These are phyloP conservation scores for Aspergillus sclerotialis DNA, from an alignment of 2,329 filamentous ascomycete species.

Conservation along the genomic window DNA sequence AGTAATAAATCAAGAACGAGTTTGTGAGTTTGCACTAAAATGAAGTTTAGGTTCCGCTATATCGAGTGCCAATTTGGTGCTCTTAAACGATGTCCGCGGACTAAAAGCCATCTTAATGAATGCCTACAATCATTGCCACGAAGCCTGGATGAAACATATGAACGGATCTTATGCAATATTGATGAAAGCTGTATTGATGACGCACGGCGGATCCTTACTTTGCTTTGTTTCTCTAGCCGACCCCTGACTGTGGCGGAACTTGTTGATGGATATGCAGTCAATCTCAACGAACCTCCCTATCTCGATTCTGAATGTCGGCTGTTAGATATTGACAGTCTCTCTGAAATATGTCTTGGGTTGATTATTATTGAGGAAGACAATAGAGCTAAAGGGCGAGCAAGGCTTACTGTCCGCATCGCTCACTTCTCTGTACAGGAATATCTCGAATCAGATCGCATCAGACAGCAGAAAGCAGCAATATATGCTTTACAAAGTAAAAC, in stretches of 20 bases:
- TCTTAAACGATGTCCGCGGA: not conserved
- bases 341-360: constrained; percentile 11
- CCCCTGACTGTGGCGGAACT: constrained; percentile 10
- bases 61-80: not conserved
- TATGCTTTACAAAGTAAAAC: constrained; percentile 1
- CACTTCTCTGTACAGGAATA: constrained; percentile 20
- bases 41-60: not conserved
- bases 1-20: not conserved
- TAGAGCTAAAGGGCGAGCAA: not conserved
- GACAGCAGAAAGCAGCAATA: not conserved
- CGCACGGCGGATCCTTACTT: constrained; percentile 10
- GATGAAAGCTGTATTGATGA: constrained; percentile 5
- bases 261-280: constrained; percentile 3
- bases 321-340: not conserved
- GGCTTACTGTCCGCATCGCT: constrained; percentile 6
- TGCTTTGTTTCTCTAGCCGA: constrained; percentile 11
- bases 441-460: constrained; percentile 7
- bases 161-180: constrained; percentile 11
- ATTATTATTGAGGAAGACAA: constrained; percentile 3
- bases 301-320: not conserved
- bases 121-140: not conserved
- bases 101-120: not conserved
- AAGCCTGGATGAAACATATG: constrained; percentile 16
- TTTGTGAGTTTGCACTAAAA: too few species aligned
- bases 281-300: not conserved